Conservation (phyloP, 2,329 filamentous ascomycete genomes). For the Pseudocercospora ulei region DNA sequence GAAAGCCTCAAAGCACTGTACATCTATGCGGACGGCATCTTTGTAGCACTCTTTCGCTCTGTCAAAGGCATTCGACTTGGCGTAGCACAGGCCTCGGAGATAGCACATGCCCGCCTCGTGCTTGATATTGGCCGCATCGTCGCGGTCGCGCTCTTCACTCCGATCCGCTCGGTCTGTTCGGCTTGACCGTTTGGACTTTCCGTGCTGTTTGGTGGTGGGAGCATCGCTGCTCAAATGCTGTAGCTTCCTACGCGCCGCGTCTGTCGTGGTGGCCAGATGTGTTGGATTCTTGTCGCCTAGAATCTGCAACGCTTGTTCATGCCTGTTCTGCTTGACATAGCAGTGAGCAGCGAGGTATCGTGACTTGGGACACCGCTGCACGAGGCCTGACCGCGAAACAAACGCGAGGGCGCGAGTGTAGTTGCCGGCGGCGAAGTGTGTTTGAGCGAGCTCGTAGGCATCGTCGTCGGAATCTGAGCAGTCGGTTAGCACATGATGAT, state of each 20-base stretch:
- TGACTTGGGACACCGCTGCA: conserved; percentile 72
- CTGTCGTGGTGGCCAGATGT: conserved; percentile 63
- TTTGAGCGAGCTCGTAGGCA: conserved; percentile 95
- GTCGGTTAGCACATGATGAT: not conserved
- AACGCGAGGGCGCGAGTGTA: conserved; percentile 85
- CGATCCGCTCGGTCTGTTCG: conserved; percentile 48
- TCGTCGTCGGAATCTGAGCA: conserved; percentile 75
- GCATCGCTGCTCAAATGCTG: conserved; percentile 51
- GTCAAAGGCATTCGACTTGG: conserved; percentile 95
- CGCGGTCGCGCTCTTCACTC: conserved; percentile 54
- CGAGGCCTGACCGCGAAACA: conserved; percentile 71
- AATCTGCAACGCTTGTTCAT: conserved; percentile 74
- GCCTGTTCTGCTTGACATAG: conserved; percentile 81
- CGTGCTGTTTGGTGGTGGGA: conserved; percentile 38
- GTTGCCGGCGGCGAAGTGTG: conserved; percentile 91
- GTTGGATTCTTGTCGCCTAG: conserved; percentile 91
- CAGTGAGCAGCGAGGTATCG: conserved; percentile 90
- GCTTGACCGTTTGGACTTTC: conserved; percentile 32
- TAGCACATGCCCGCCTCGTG: conserved; percentile 98
- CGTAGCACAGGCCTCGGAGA: conserved; percentile 82
- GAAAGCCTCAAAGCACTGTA: conserved; percentile 96
- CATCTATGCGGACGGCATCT: conserved; percentile 89
- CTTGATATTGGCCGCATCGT: conserved; percentile 64
- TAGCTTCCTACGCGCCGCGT: conserved; percentile 59
- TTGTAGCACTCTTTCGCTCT: conserved; percentile 98